A percentile compares a stretch with the other conserved stretches of the same genome.
Evolutionary conservation across 2,329 filamentous ascomycete genomes (phyloP).

Genomic region (Phyllosticta citrichinensis): DNA sequence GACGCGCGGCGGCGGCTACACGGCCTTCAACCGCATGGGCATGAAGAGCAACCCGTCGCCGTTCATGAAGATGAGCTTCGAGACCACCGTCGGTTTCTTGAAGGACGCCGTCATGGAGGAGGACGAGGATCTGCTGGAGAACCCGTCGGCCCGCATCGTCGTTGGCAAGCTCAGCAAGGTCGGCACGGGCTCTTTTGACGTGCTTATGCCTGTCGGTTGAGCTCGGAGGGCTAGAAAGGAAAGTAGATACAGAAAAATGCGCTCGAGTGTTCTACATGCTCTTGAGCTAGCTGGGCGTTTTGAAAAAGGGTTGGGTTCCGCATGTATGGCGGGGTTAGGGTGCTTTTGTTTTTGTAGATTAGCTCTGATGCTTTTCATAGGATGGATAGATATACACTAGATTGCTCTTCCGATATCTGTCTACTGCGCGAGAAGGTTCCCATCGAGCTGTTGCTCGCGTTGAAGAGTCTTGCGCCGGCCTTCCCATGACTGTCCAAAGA

Average conservation of each 20-base stretch:
- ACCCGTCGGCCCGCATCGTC: constrained; percentile 80
- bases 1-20: constrained; percentile 86
- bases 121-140: constrained; percentile 79
- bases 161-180: constrained; percentile 72
- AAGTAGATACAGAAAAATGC: neutral
- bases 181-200: constrained; percentile 87
- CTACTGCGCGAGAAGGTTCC: too few relatives aligned
- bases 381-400: too few relatives aligned
- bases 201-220: constrained; percentile 41
- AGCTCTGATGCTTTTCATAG: too few relatives aligned
- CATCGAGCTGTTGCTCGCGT: too few relatives aligned
- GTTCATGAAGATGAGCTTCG: constrained; percentile 98
- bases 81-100: constrained; percentile 90
- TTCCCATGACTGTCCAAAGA: too few relatives aligned
- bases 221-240: neutral
- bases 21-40: constrained; percentile 85
- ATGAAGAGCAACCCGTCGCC: constrained; percentile 76
- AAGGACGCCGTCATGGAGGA: constrained; percentile 84
- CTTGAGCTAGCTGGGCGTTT: too few relatives aligned
- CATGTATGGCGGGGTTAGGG: too few relatives aligned
- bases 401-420: too few relatives aligned
- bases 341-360: too few relatives aligned
- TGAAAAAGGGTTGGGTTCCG: too few relatives aligned
- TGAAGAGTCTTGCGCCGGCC: too few relatives aligned
- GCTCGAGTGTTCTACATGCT: neutral